phyloP scores from a whole-genome alignment of 2,329 filamentous ascomycete species.

The Colletotrichum sp. region DNA sequence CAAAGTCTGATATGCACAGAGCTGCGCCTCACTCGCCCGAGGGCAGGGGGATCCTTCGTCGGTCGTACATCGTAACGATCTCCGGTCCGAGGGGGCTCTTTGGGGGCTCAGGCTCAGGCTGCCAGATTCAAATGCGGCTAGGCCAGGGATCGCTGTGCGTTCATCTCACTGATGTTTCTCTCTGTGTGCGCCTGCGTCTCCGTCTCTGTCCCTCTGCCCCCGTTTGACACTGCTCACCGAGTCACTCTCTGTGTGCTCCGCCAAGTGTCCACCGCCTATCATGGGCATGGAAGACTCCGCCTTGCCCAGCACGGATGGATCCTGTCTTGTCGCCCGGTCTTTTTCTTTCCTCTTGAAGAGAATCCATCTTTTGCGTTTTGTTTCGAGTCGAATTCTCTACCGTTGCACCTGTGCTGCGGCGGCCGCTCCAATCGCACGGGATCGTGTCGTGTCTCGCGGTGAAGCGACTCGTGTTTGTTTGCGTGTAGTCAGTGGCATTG shows the following conservation, averaged over 20 bases:
- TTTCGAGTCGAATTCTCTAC: background rate
- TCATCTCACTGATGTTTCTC: conserved; percentile 9
- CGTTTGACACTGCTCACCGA: background rate
- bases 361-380: background rate
- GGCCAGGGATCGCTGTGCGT: background rate
- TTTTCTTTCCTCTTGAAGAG: background rate
- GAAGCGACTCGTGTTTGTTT: background rate
- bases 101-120: conserved; percentile 4
- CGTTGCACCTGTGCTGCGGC: background rate
- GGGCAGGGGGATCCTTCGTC: conserved; percentile 4
- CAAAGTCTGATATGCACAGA: conserved; percentile 17
- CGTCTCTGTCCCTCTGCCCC: background rate
- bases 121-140: conserved; percentile 13
- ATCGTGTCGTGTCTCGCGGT: background rate
- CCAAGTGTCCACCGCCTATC: background rate
- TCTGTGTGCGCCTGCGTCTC: background rate
- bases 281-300: background rate
- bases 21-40: conserved; percentile 18
- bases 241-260: background rate
- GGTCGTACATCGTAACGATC: conserved; percentile 7
- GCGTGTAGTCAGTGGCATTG: conserved; percentile 3
- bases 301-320: background rate
- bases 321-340: background rate
- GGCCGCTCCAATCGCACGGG: conserved; percentile 6
- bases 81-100: background rate